Base-by-base conservation (phyloP, 2,329 filamentous ascomycete genomes). In the Ophiocordyceps camponoti-saundersi region DNA sequence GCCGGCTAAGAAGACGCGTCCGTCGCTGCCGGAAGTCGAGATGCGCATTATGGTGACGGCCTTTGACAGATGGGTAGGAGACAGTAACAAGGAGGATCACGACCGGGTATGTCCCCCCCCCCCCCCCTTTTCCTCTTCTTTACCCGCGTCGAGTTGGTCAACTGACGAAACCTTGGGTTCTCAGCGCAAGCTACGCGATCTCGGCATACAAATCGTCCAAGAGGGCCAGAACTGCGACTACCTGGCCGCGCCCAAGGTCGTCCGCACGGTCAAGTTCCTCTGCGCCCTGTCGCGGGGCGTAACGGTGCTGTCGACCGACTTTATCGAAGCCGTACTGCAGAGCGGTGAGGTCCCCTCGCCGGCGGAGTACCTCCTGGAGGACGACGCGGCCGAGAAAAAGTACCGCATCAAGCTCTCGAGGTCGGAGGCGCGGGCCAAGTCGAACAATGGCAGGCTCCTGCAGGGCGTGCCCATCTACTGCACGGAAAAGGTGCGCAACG, bases 251-350 rank as follows among this genome's bases (percentile, higher is more conserved):
- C 92, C 90, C 1, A 76, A 79, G 41, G 79, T 96, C 50, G 77
- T 95, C 32, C 82, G 92, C 36, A 98, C 92, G 0, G 80, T 86
- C 60, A 98, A 98, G 59, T 98, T 98, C 59, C 80, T 96, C 45
- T 83, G 82, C 50, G 87, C 88, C 13, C 68, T 98, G 26, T 88
- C 92, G 18, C 80, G 79, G 49, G 88, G 85, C 0, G 86, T 88
- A 0, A 73, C 76, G 1, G 76, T 96, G 42, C 74, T 96, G 47
- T 80, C 79, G 43, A 83, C 82, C 1, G 72, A 76, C 10, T 98
- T 87, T 61, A 77, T 98, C 48, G 84, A 90, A 48, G 71, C 76
- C 22, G 86, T 83, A 44, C 70, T 96, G 12, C 77, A 84, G 43
- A 70, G 77, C 30, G 77, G 82, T 51, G 70, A 79, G 56, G 59